Evolutionary conservation across 345 rosid species (phyloP), one percentile per base, ranked within the genome.

Genomic region (Citrus medica): DNA sequence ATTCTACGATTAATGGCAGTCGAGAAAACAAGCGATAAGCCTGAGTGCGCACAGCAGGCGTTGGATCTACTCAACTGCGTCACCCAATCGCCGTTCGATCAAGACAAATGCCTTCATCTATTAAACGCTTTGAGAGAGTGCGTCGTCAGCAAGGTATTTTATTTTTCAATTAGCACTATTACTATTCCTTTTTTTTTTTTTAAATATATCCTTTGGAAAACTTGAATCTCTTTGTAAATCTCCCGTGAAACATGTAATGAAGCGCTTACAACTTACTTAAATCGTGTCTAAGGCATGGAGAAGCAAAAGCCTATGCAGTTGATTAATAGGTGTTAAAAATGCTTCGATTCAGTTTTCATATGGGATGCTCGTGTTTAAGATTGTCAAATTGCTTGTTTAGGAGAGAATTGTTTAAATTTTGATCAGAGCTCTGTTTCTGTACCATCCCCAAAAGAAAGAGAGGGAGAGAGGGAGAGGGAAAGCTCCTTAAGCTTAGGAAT

Each of bases 11-110:
- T 35, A 12, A 28, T 9, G 46, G 30, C 48, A 12, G 86, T 88
- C 91, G 93, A 91, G 80, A 83, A 85, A 42, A 67, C 74, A 35
- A 73, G 24, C 71, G 79, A 82, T 1, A 79, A 80, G 79, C 83
- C 93, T 3, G 87, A 90, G 37, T 93, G 99, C 76, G 89, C 89
- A 0, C 63, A 89, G 75, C 93, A 92, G 74, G 92, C 98, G 73
- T 79, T 95, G 72, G 76, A 84, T 80, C 90, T 95, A 74, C 93
- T 95, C 63, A 95, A 95, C 79, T 95, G 99, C 88, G 98, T 88
- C 35, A 73, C 93, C 0, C 89, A 87, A 28, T 86, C 89, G 65
- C 88, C 92, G 64, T 93, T 81, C 83, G 92, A 95, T 68, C 87
- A 84, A 69, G 91, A 87, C 30, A 92, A 87, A 83, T 92, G 96